phyloP scores from a whole-genome alignment of 2,329 filamentous ascomycete species.

The Alternaria gaisen region DNA sequence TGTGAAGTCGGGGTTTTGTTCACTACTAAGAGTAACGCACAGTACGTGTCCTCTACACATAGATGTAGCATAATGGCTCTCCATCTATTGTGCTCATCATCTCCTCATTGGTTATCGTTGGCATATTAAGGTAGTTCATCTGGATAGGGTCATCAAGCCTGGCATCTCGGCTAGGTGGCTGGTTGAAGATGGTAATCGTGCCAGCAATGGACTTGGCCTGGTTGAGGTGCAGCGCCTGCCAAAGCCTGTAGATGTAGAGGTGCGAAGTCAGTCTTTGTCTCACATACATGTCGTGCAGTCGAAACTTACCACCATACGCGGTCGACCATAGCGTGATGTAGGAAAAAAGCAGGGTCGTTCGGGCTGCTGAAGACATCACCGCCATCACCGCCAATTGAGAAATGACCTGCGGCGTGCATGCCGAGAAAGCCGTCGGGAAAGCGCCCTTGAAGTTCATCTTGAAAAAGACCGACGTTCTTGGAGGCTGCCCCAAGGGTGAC shows the following conservation, averaged over 20 bases:
- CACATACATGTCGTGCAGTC: too few species aligned
- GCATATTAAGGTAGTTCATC: slow-evolving; percentile 47
- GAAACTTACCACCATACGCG: slow-evolving; percentile 47
- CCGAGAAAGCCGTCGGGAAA: slow-evolving; percentile 35
- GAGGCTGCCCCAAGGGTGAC: slow-evolving; percentile 63
- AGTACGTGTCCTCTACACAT: slow-evolving; percentile 29
- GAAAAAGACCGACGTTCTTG: slow-evolving; percentile 48
- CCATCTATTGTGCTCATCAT: slow-evolving; percentile 53
- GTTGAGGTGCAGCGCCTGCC: slow-evolving; percentile 49
- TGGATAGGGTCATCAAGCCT: slow-evolving; percentile 56
- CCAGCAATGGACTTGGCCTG: slow-evolving; percentile 26
- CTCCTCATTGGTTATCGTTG: slow-evolving; percentile 45
- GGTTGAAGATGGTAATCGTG: slow-evolving; percentile 55
- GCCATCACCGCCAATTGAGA: slow-evolving; percentile 36
- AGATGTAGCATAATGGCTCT: slow-evolving; percentile 57
- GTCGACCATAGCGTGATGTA: slow-evolving; percentile 59
- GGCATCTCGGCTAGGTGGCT: slow-evolving; percentile 54
- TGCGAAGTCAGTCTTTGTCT: too few species aligned
- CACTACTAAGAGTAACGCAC: neutral
- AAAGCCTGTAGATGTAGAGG: slow-evolving; percentile 44
- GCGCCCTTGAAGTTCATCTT: slow-evolving; percentile 38
- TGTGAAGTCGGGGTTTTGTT: neutral
- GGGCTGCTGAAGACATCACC: slow-evolving; percentile 57
- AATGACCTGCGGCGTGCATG: slow-evolving; percentile 55
- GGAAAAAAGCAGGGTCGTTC: slow-evolving; percentile 57